Evolutionary conservation across 495 filamentous ascomycete genomes (phyloP), one percentile per base, ranked within the genome.

Genomic region (Barbatosphaeria neglecta): DNA sequence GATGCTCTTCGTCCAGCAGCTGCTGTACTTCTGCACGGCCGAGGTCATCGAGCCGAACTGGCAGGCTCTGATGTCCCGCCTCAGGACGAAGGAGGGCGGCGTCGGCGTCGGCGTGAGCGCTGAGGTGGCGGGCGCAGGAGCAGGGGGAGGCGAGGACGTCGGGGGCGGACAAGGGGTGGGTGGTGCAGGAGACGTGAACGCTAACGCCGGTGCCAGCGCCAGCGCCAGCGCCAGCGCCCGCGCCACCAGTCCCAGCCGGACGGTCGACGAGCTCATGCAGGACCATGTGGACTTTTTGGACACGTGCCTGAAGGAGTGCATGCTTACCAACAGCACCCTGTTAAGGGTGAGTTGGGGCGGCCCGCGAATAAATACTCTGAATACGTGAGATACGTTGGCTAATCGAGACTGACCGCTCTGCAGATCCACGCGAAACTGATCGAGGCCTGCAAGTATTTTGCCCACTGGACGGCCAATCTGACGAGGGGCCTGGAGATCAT

Each of bases 11-110:
- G 83, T 97, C 18, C 93, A 98, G 63, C 92, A 98, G 58, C 68
- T 96, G 22, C 72, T 95, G 20, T 98, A 96, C 60, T 98, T 94
- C 54, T 96, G 90, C 60, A 97, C 92, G 0, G 81, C 86, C 0
- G 92, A 98, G 61, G 92, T 98, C 46, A 89, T 98, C 49, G 92
- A 98, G 64, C 92, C 89, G 16, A 98, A 97, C 66, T 98, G 92
- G 92, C 81, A 88, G 48, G 81, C 74, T 28, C 71, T 97, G 43
- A 97, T 96, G 88, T 78, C 81, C 20, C 75, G 86, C 44, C 74
- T 98, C 11, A 82, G 81, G 46, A 73, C 74, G 11, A 73, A 75
- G 25, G 75, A 80, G 35, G 73, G 67, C n/a, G 67, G 68, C 33
- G 72, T 69, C 15, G 73, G 72, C 1, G 70, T 68, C 37, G 68